phyloP scores from a whole-genome alignment of 2,329 filamentous ascomycete species.

The Cladophialophora psammophila region DNA sequence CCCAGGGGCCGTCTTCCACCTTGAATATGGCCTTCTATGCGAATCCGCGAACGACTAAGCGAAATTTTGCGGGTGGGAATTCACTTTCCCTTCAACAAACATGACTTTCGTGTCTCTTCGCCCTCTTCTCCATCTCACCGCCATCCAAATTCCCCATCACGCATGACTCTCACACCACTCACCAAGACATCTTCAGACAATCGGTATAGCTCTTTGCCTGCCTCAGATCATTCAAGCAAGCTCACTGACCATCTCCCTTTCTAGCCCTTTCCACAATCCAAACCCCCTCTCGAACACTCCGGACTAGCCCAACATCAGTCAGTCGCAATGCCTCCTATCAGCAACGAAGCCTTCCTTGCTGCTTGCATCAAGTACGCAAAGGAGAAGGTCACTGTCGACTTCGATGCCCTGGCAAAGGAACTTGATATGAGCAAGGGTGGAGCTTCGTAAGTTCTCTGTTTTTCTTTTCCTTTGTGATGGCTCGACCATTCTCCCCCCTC shows the following conservation, averaged over 20 bases:
- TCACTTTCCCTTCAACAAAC: not conserved
- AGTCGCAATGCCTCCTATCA: not conserved
- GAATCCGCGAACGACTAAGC: not conserved
- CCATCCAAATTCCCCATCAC: constrained; percentile 4
- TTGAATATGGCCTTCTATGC: constrained; percentile 1
- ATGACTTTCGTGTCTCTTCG: not conserved
- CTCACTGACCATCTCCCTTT: constrained; percentile 1
- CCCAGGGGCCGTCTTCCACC: not conserved
- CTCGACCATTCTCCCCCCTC: not conserved
- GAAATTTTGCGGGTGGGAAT: not conserved
- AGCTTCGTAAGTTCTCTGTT: constrained; percentile 37
- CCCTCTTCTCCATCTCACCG: constrained; percentile 10
- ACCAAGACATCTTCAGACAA: not conserved
- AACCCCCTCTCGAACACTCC: not conserved
- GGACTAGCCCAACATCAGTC: not conserved
- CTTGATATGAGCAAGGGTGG: constrained; percentile 37
- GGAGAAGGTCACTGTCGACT: constrained; percentile 36
- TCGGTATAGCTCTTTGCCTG: not conserved
- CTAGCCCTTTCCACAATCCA: not conserved
- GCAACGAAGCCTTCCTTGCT: constrained; percentile 34
- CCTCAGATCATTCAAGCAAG: not conserved
- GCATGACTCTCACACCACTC: not conserved
- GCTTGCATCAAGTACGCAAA: constrained; percentile 37
- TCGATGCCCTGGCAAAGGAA: constrained; percentile 31
- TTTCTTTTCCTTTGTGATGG: not conserved